Percentiles rank a stretch among this genome's conserved stretches.
These are phyloP conservation scores for Vicia villosa DNA, from an alignment of 306 rosid species.

Conservation along the genomic window DNA sequence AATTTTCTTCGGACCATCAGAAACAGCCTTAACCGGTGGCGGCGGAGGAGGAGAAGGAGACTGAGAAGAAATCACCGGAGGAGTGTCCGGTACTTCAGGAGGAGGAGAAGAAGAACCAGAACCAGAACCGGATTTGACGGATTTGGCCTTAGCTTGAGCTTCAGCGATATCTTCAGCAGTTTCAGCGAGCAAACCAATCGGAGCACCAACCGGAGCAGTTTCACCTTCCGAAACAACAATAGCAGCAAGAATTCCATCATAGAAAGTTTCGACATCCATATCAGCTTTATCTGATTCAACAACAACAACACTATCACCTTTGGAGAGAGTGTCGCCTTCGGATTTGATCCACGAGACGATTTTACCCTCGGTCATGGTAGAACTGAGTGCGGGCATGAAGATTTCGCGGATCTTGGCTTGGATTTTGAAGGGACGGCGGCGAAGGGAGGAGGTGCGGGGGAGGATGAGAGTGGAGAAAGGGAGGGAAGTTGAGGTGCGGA, in stretches of 20 bases:
- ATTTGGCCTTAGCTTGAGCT: slow-evolving; percentile 74
- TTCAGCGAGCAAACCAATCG: slow-evolving; percentile 79
- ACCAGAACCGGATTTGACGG: slow-evolving; percentile 40
- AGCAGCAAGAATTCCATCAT: slow-evolving; percentile 85
- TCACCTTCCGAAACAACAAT: slow-evolving; percentile 82
- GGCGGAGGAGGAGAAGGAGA: slow-evolving; percentile 46
- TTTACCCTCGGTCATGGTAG: slow-evolving; percentile 98
- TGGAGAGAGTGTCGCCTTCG: slow-evolving; percentile 84
- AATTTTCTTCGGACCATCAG: slow-evolving; percentile 59
- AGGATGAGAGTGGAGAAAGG: slow-evolving; percentile 43
- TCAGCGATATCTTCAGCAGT: slow-evolving; percentile 69
- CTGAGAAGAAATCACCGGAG: slow-evolving; percentile 55
- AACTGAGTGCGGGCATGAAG: slow-evolving; percentile 98
- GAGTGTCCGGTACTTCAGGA: not conserved
- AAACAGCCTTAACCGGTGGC: slow-evolving; percentile 36
- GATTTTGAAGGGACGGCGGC: slow-evolving; percentile 32
- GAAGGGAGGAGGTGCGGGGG: slow-evolving; percentile 45
- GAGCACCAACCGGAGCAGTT: slow-evolving; percentile 87
- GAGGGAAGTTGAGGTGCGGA: not conserved
- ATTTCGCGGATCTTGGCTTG: slow-evolving; percentile 86
- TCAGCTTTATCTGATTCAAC: slow-evolving; percentile 94
- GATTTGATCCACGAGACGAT: slow-evolving; percentile 94
- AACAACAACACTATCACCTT: slow-evolving; percentile 91
- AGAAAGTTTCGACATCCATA: slow-evolving; percentile 93
- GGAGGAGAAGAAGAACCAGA: slow-evolving; percentile 4